Base-by-base conservation (phyloP, 345 rosid species). In the Salix arbutifolia region DNA sequence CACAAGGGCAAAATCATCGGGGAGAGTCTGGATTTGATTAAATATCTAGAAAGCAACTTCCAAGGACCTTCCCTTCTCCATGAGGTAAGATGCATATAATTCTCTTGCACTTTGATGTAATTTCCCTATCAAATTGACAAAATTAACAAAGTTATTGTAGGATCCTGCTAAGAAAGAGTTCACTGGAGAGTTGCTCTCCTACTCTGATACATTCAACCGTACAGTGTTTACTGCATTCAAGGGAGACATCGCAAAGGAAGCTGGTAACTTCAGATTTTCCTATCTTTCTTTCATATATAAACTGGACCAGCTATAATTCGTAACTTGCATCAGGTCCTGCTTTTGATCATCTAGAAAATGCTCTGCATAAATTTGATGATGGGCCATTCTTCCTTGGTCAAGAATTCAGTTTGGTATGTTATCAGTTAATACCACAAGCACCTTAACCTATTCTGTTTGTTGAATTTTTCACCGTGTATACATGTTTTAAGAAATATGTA, bases 351-450 rank as follows among this genome's bases (percentile, higher is more conserved):
- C 75, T 93, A 74, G 98, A 95, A 86, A 83, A 86, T 72, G 85
- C 91, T 76, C 86, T 91, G 70, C 73, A 81, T 2, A 95, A 86
- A 64, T 90, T 88, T 37, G 88, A 86, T 73, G 97, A 93, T 35
- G 98, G 99, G 0, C 92, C 99, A 9, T 93, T 93, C 90, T 89
- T 95, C 83, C 97, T 93, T 40, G 96, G 97, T 42, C 90, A 87
- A n/a, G 62, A 56, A 76, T 79, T 89, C 73, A 90, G 94, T 81
- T 82, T 87, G 91, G 98, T 93, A 85, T 74, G 84, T 62, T 23
- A 10, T 37, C 1, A 12, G 17, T 16, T 16, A 5, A 30, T 2
- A 16, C 17, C 16, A 71, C 26, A 10, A 5, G 65, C 44, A 26
- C 16, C 38, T 65, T 8, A 65, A 2, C 68, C 62, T 56, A n/a